These are phyloP conservation scores for Xylaria flabelliformis DNA, from an alignment of 495 filamentous ascomycete genomes.

Conservation along the genomic window DNA sequence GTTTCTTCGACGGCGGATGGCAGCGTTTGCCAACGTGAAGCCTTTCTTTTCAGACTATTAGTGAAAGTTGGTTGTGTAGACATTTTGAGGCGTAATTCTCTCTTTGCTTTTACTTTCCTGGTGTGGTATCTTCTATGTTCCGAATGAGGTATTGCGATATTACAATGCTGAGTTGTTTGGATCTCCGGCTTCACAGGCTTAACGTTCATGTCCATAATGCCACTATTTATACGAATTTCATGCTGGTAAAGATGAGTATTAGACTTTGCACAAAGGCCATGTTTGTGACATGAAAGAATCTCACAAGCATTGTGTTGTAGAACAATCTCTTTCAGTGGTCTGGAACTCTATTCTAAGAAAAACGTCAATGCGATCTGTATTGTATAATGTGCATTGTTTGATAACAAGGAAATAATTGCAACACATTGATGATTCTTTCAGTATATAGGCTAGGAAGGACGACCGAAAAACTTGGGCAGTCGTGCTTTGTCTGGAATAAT, in stretches of 20 bases:
- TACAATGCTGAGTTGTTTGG: background rate
- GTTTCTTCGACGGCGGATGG: background rate
- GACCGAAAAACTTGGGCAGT: background rate
- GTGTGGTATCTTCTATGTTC: background rate
- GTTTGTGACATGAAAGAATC: background rate
- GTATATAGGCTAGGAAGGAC: background rate
- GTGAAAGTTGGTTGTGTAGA: background rate
- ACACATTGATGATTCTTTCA: background rate
- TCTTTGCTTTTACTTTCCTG: background rate
- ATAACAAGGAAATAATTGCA: background rate
- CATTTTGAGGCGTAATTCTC: background rate
- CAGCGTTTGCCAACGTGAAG: slow-evolving; percentile 8
- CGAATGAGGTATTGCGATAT: background rate
- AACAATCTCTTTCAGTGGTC: background rate
- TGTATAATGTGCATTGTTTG: background rate
- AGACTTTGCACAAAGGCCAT: background rate
- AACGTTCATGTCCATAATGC: background rate
- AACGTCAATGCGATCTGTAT: background rate
- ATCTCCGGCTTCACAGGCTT: background rate
- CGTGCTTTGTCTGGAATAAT: background rate
- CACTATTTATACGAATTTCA: background rate
- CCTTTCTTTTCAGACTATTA: slow-evolving; percentile 19
- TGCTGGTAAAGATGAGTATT: background rate
- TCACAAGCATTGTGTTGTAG: background rate
- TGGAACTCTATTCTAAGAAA: background rate